Evolutionary conservation across 208 protist species (phyloP), one percentile per base, ranked within the genome.

Genomic region (Wallacemonas sp.): DNA sequence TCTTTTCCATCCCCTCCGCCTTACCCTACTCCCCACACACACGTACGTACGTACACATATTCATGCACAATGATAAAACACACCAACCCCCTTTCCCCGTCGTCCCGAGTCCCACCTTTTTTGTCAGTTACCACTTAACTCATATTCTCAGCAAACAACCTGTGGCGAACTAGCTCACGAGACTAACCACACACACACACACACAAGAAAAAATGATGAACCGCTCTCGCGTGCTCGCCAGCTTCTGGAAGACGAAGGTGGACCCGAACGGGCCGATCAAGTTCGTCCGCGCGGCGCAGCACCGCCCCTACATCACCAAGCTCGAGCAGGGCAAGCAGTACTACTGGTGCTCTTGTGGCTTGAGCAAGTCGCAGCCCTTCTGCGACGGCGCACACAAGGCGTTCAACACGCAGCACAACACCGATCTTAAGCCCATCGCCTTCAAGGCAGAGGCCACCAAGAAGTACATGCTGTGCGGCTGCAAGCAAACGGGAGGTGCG

Each of bases 331-430:
- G 73, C 9, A 88, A 83, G 68, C 86, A 78, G 62, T 94, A 94
- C 64, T 89, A 83, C 70, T 94, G 88, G 88, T 94, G 88, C 59
- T 60, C 71, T 9, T 94, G 88, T 55, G 88, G 88, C 36, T 48
- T 85, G 39, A 91, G 82, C 68, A 78, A 84, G 44, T 89, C 76
- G 36, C 88, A 94, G 73, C 88, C 88, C 3, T 94, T 87, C 63
- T 94, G 88, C 71, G 88, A 94, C 48, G 81, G 79, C 13, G 21
- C 72, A 3, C 88, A 94, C 60, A 62, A 68, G 12, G 71, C 63
- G 8, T 85, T 89, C 72, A 93, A 93, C 59, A 65, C 83, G 50
- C 61, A 79, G 75, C 82, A 91, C 63, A 76, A 83, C 33, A 91
- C 87, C 4, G 38, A 72, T 30, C 26, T 93, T 12, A 69, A 85